phyloP scores from a whole-genome alignment of 139 green algal species.

The Chlamydomonas sp. region DNA sequence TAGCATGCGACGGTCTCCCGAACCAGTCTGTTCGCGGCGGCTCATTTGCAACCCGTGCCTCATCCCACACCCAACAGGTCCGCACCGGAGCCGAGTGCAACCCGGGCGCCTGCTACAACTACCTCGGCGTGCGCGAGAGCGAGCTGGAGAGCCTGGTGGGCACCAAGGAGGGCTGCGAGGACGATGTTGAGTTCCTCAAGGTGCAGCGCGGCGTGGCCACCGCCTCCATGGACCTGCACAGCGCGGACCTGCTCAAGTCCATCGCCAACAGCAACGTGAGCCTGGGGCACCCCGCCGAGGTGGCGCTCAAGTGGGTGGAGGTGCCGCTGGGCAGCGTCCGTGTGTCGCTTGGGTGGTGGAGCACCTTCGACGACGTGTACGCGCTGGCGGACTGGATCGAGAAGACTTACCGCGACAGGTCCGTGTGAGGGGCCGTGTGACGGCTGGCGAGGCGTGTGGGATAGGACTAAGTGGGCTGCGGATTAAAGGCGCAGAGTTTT shows the following conservation, averaged over 20 bases:
- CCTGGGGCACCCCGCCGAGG: constrained; percentile 47
- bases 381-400: constrained; percentile 67
- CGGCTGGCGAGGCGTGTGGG: neutral
- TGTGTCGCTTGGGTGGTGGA: constrained; percentile 70
- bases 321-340: constrained; percentile 74
- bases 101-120: constrained; percentile 74
- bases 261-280: constrained; percentile 42
- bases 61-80: neutral
- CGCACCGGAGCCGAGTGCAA: constrained; percentile 80
- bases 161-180: constrained; percentile 77
- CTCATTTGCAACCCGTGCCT: neutral
- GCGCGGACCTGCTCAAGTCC: constrained; percentile 29
- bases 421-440: neutral
- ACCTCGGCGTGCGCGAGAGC: constrained; percentile 60
- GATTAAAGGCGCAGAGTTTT: too few species aligned
- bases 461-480: too few species aligned
- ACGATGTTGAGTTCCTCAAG: constrained; percentile 75
- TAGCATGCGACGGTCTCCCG: too few species aligned
- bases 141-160: constrained; percentile 74
- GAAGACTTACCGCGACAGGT: constrained; percentile 63
- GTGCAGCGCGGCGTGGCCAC: constrained; percentile 53
- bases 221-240: constrained; percentile 2
- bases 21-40: too few species aligned
- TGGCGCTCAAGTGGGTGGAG: constrained; percentile 51
- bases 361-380: constrained; percentile 70